Base-by-base conservation (phyloP, 2,329 filamentous ascomycete species). In the Gnomoniopsis sp. region DNA sequence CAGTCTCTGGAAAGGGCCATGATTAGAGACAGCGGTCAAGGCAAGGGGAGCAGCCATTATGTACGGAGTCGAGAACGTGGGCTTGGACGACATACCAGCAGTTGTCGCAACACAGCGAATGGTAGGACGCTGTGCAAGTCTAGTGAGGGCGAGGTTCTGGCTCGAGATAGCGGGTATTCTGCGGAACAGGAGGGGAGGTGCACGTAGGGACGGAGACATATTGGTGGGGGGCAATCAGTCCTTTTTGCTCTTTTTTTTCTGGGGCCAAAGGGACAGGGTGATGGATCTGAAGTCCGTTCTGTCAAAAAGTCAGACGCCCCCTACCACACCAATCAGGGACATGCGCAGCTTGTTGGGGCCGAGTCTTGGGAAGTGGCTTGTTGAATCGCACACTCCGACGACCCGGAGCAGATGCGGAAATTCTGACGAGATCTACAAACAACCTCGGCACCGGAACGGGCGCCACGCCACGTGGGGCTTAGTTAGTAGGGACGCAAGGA, bases 31-130 rank as follows among this genome's bases (percentile, higher is more conserved):
- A 55, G 38, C 54, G 38, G 11, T 33, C 8, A 43, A 36, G 11
- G 26, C 30, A 11, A 23, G 23, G 43, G 19, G 47, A 49, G 34
- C 36, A 52, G 51, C 11, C 38, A 4, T 6, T 46, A 17, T 21
- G 1, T 26, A 36, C 3, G 21, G 19, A n/a, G 36, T 19, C 4
- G 23, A 8, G 30, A 11, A 36, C 30, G 10, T 8, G 38, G n/a
- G 15, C 2, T 15, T 3, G 8, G 21, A n/a, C 26, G 11, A 49
- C 54, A 53, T 65, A 66, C 67, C 63, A 48, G 63, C 38, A 38
- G 58, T 56, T 49, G 67, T 62, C 2, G 65, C 54, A 53, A 65
- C 43, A 33, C 47, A 49, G 44, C 67, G 58, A 22, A 41, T 4
- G n/a, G 38, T 44, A 2, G 22, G 48, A n/a, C 48, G 53, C 36